Base-by-base conservation (phyloP, 2,329 filamentous ascomycete species). In the Scytalidium sp. region DNA sequence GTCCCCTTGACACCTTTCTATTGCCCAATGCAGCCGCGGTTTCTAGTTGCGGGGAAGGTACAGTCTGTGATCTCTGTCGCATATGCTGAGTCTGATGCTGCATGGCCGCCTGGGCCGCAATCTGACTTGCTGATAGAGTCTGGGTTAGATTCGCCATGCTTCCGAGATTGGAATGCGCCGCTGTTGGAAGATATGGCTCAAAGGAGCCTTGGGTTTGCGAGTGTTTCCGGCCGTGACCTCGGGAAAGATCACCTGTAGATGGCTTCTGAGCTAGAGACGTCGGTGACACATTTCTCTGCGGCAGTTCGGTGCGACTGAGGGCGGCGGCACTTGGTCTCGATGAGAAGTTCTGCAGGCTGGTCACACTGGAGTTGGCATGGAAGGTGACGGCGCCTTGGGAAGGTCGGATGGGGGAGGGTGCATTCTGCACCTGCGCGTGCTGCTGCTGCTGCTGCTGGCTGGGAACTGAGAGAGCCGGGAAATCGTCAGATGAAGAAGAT, bases 71-170 rank as follows among this genome's bases (percentile, higher is more conserved):
- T 46, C 88, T 80, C 64, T 90, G 87, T 19, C 88, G 76, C 42
- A 56, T 60, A 50, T 66, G 64, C 13, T 70, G 67, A 41, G 74
- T 73, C 61, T 80, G 76, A 60, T 85, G 80, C 27, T 81, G 80
- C 72, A 89, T 83, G 62, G 88, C 88, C 9, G 88, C 84, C 68
- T 91, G 88, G 17, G 88, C 88, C 36, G 88, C 88, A 56, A 91
- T 90, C 66, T 90, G 85, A 67, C 87, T 90, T n/a, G 87, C 83
- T 69, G 70, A 68, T 67, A 83, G 61, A 27, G 65, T 65, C 6
- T 65, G 63, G 27, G 23, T 41, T 25, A 56, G 32, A 47, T 60
- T 64, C 42, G 57, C 61, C 61, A 64, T 65, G 41, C 49, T 62
- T 50, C 55, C 52, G 29, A 61, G 47, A 49, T 71, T 69, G 67